Evolutionary conservation across 1,139 yeast genomes (phyloP).

Genomic region (Nakaseomyces glabratus): DNA sequence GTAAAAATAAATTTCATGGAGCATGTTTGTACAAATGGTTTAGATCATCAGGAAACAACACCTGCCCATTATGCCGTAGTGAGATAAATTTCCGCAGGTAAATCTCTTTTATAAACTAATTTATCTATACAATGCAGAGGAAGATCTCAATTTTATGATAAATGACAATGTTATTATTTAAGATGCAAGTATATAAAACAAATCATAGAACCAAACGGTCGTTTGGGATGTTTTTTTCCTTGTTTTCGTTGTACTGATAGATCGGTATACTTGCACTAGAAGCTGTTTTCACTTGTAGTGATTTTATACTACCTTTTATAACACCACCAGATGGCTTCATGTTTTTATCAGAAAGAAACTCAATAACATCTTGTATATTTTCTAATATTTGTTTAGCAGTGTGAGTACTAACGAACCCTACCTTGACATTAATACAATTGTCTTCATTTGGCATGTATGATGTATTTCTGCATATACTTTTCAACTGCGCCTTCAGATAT

Average conservation of each 20-base stretch:
- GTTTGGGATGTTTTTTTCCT: no score
- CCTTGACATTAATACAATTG: conserved; percentile 35
- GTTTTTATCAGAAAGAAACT: conserved; percentile 41
- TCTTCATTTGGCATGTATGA: conserved; percentile 50
- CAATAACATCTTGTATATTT: conserved; percentile 49
- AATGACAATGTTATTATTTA: no score
- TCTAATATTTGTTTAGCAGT: conserved; percentile 36
- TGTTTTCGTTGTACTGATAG: conserved; percentile 14
- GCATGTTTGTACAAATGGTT: conserved; percentile 97
- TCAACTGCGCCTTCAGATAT: conserved; percentile 52
- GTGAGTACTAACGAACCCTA: conserved; percentile 46
- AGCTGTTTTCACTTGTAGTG: conserved; percentile 51
- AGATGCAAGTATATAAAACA: no score
- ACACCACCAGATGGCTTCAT: conserved; percentile 53
- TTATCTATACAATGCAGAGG: no score
- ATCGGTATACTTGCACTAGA: conserved; percentile 53
- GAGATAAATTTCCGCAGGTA: conserved; percentile 47
- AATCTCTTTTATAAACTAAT: neutral
- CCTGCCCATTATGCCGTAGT: conserved; percentile 91
- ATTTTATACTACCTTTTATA: conserved; percentile 36
- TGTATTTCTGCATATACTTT: conserved; percentile 52
- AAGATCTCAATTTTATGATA: no score
- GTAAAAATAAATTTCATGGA: conserved; percentile 92
- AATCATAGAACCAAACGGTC: no score
- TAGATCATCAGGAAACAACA: conserved; percentile 81